phyloP scores from a whole-genome alignment of 2,329 filamentous ascomycete genomes.

The Aureobasidium lini region DNA sequence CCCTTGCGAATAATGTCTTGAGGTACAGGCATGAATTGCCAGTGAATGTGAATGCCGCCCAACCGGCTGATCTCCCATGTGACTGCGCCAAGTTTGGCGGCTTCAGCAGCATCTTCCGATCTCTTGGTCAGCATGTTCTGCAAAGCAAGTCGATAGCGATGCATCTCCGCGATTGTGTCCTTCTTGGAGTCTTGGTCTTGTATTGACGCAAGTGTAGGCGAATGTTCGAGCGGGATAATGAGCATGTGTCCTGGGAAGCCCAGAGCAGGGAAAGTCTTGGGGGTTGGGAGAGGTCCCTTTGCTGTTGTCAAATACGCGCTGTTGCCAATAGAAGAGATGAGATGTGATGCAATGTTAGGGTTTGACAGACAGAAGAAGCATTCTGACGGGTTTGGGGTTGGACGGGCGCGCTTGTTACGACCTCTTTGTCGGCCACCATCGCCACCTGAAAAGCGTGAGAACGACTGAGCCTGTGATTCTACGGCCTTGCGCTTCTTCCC shows the following conservation, averaged over 20 bases:
- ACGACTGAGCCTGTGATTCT: slow-evolving; percentile 31
- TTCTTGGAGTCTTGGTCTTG: slow-evolving; percentile 46
- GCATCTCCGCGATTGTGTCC: slow-evolving; percentile 72
- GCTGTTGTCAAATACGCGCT: slow-evolving; percentile 85
- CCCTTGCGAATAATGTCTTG: slow-evolving; percentile 60
- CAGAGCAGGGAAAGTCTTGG: slow-evolving; percentile 63
- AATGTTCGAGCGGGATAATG: slow-evolving; percentile 80
- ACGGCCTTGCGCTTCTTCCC: slow-evolving; percentile 47
- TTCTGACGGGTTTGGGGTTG: slow-evolving; percentile 51
- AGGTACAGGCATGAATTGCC: slow-evolving; percentile 82
- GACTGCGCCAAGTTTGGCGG: slow-evolving; percentile 62
- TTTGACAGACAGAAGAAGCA: slow-evolving; percentile 98
- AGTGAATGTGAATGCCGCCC: slow-evolving; percentile 79
- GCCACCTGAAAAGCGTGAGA: slow-evolving; percentile 45
- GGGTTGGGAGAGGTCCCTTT: slow-evolving; percentile 76
- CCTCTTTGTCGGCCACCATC: slow-evolving; percentile 37
- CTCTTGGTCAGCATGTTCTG: slow-evolving; percentile 61
- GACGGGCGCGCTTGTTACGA: slow-evolving; percentile 33
- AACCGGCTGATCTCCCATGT: slow-evolving; percentile 87
- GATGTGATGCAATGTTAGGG: slow-evolving; percentile 72
- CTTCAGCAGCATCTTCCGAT: slow-evolving; percentile 2
- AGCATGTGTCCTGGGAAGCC: slow-evolving; percentile 79
- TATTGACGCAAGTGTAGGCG: slow-evolving; percentile 65
- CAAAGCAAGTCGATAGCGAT: slow-evolving; percentile 65
- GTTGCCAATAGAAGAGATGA: slow-evolving; percentile 82